A percentile compares a stretch with the other conserved stretches of the same genome.
These are phyloP conservation scores for carrot (Daucus carota) DNA, from an alignment of 129 eudicot genomes.

Conservation along the genomic window DH1_v3.0 NC_030384.2:49639501-49640000, in stretches of 20 bases:
- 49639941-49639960: background rate
- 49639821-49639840: conserved; percentile 99
- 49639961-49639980: background rate
- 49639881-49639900: conserved; percentile 9
- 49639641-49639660: conserved; percentile 1
- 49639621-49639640: background rate
- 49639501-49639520: conserved; percentile 98
- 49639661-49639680: conserved; percentile 98
- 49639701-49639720: conserved; percentile 94
- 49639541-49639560: conserved; percentile 17
- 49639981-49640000: conserved; percentile 83
- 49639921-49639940: no score
- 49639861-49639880: conserved; percentile 5
- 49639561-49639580: conserved; percentile 13
- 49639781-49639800: conserved; percentile 98
- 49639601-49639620: background rate
- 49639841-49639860: conserved; percentile 25
- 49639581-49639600: conserved; percentile 9
- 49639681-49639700: conserved; percentile 93
- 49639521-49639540: conserved; percentile 69
- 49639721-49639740: conserved; percentile 99
- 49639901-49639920: background rate
- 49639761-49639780: conserved; percentile 92
- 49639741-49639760: conserved; percentile 96
- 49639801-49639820: conserved; percentile 95